Evolutionary conservation across 371 early-diverging fungal genomes (phyloP).

Genomic region (Entomophthora muscae): DNA sequence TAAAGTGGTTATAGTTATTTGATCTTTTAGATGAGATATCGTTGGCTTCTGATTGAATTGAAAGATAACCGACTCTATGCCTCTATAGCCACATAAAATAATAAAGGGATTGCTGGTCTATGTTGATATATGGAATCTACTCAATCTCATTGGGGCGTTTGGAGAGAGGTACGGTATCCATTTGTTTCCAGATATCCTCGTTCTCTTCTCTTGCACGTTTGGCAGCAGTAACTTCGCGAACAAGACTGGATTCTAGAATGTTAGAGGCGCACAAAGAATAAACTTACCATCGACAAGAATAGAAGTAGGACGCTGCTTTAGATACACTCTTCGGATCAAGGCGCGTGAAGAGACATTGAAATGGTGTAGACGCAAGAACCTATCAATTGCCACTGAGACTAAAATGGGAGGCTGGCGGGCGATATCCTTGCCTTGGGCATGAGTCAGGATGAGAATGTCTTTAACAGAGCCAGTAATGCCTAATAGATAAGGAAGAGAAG

Average conservation of each 20-base stretch:
- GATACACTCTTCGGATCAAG: constrained; percentile 44
- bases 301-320: constrained; percentile 59
- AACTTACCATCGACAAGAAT: constrained; percentile 33
- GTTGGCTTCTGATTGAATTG: too few relatives aligned
- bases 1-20: too few relatives aligned
- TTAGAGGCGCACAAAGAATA: background rate
- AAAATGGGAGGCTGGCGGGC: constrained; percentile 20
- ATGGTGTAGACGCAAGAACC: constrained; percentile 60
- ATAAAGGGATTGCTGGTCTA: too few relatives aligned
- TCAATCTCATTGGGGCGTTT: background rate
- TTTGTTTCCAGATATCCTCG: background rate
- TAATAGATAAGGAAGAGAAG: too few relatives aligned
- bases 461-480: background rate
- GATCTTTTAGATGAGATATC: too few relatives aligned
- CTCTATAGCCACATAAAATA: too few relatives aligned
- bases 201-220: background rate
- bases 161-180: background rate
- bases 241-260: background rate
- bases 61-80: too few relatives aligned
- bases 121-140: too few relatives aligned
- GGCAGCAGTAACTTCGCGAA: background rate
- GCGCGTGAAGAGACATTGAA: constrained; percentile 26
- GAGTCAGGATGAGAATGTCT: background rate
- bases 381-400: constrained; percentile 50
- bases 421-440: constrained; percentile 26